phyloP scores from a whole-genome alignment of 108 stramenopile genomes.

The Skeletonema marinoi region DNA sequence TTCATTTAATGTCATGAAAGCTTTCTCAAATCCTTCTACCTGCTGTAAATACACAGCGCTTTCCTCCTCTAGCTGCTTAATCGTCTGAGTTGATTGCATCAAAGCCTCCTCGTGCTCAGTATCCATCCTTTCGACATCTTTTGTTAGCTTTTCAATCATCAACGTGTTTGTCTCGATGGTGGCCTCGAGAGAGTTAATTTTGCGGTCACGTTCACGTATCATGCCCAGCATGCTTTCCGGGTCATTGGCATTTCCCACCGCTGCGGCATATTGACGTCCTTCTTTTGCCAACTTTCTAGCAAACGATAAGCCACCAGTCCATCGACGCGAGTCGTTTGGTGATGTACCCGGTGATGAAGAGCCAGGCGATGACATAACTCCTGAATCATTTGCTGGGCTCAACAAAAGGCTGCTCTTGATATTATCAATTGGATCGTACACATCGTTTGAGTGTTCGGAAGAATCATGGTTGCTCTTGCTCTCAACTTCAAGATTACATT shows the following conservation, averaged over 20 bases:
- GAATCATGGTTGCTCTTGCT: not conserved
- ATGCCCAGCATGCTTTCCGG: not conserved
- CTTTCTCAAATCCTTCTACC: slow-evolving; percentile 33
- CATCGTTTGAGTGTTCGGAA: too few species aligned
- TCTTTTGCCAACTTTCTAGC: not conserved
- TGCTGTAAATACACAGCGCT: slow-evolving; percentile 21
- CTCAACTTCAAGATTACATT: not conserved
- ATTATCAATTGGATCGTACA: too few species aligned
- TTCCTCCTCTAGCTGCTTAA: slow-evolving; percentile 24
- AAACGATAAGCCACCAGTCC: not conserved
- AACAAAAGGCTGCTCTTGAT: not conserved
- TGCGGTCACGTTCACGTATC: slow-evolving; percentile 25
- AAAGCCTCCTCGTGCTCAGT: slow-evolving; percentile 23
- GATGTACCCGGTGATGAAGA: too few species aligned
- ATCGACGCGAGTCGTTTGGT: not conserved
- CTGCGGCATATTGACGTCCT: slow-evolving; percentile 1
- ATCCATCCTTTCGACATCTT: slow-evolving; percentile 33
- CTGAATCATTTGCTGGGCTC: not conserved
- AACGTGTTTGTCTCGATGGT: slow-evolving; percentile 26
- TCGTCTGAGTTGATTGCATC: not conserved
- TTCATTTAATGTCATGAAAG: slow-evolving; percentile 35
- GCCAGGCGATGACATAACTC: not conserved
- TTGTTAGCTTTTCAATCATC: slow-evolving; percentile 27
- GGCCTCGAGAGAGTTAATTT: slow-evolving; percentile 21
- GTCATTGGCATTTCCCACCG: not conserved